Evolutionary conservation across 257 asterid species (phyloP).

Genomic region (Lithospermum erythrorhizon): DNA sequence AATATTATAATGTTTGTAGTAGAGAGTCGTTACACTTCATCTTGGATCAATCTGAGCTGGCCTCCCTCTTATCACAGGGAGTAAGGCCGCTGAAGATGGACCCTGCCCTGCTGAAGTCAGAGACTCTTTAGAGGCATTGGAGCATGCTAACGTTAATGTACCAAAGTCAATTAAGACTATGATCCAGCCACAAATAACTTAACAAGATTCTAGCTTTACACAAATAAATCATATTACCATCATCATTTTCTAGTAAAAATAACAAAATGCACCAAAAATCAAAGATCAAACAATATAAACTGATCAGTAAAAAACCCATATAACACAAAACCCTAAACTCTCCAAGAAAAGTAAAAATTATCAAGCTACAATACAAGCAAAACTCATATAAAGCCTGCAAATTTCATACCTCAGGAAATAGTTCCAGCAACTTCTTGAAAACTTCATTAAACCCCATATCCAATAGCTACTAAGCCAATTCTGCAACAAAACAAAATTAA

Average conservation of each 20-base stretch:
- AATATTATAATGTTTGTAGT: no score
- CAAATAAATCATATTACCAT: neutral
- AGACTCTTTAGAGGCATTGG: no score
- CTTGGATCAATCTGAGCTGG: no score
- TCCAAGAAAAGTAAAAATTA: no score
- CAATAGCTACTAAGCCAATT: neutral
- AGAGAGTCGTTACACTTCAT: no score
- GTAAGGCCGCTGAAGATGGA: no score
- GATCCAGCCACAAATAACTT: neutral
- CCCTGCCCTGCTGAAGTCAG: no score
- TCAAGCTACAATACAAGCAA: neutral
- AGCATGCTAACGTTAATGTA: no score
- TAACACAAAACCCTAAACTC: neutral
- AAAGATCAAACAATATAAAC: no score
- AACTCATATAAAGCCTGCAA: neutral
- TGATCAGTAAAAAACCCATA: no score
- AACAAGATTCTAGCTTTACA: neutral
- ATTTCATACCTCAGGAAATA: slow-evolving; percentile 30
- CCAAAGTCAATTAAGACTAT: neutral
- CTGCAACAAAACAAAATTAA: neutral
- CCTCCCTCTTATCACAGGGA: no score
- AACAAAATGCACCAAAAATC: no score
- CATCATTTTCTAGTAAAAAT: neutral
- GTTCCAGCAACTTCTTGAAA: slow-evolving; percentile 19
- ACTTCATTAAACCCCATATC: slow-evolving; percentile 30